phyloP scores from a whole-genome alignment of 106 monocot genomes.

The Vanilla planifolia region DNA sequence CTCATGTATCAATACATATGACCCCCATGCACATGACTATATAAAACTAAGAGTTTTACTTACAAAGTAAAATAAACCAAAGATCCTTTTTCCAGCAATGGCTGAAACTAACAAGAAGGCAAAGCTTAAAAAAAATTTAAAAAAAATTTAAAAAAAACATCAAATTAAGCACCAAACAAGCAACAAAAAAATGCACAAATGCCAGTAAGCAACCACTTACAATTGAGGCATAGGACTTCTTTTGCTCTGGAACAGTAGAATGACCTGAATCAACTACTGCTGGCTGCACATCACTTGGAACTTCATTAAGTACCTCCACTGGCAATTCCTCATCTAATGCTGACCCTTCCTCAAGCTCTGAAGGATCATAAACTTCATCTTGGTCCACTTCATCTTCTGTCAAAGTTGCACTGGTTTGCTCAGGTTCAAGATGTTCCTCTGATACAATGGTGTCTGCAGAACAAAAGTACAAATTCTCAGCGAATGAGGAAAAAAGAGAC shows the following conservation, averaged over 20 bases:
- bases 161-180: no score
- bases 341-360: slow-evolving; percentile 34
- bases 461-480: not conserved
- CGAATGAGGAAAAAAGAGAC: not conserved
- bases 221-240: slow-evolving; percentile 94
- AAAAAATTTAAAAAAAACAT: not conserved
- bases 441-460: not conserved
- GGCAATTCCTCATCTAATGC: slow-evolving; percentile 40
- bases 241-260: slow-evolving; percentile 31
- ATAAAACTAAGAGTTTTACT: no score
- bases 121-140: not conserved
- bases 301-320: slow-evolving; percentile 57
- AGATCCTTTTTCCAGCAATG: no score
- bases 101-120: no score
- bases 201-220: slow-evolving; percentile 33
- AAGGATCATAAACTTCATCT: slow-evolving; percentile 53
- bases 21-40: no score
- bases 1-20: no score
- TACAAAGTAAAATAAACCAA: no score
- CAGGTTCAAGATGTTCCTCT: not conserved
- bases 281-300: slow-evolving; percentile 14
- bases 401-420: not conserved
- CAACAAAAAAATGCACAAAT: not conserved
- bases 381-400: slow-evolving; percentile 35
- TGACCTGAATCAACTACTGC: slow-evolving; percentile 12